These are phyloP conservation scores for Cryptococcus jaspeensis DNA, from an alignment of 1,284 basidiomycete genomes.

Conservation along the genomic window DNA sequence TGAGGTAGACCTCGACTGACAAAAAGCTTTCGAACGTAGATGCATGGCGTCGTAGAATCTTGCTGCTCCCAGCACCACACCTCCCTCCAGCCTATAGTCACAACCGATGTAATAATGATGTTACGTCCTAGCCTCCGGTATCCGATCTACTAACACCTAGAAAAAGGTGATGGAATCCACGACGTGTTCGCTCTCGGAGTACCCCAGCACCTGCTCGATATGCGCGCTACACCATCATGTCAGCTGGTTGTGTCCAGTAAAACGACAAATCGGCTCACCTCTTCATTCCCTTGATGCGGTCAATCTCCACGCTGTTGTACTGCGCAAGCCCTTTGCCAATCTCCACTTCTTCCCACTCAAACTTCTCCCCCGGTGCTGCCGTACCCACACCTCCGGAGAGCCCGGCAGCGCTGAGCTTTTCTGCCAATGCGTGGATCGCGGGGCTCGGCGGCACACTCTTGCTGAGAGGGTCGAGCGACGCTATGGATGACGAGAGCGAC, in stretches of 20 bases:
- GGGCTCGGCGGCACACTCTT: constrained; percentile 35
- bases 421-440: constrained; percentile 30
- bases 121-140: background rate
- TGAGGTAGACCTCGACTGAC: no score
- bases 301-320: constrained; percentile 92
- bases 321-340: constrained; percentile 92
- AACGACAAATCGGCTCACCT: constrained; percentile 60
- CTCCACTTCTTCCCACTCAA: constrained; percentile 73
- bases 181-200: constrained; percentile 93
- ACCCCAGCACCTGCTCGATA: constrained; percentile 77
- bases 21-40: no score
- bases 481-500: constrained; percentile 48
- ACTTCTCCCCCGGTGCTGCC: constrained; percentile 5
- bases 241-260: background rate
- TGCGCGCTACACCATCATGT: constrained; percentile 61
- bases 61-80: no score
- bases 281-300: constrained; percentile 81
- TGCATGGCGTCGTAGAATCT: no score
- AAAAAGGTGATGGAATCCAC: constrained; percentile 73
- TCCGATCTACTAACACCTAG: background rate
- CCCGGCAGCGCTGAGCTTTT: constrained; percentile 10
- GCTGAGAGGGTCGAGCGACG: constrained; percentile 48
- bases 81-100: background rate
- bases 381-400: constrained; percentile 2
- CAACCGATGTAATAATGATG: background rate